phyloP scores from a whole-genome alignment of 768 basidiomycete genomes.

The Leccinum pellstonianum region DNA sequence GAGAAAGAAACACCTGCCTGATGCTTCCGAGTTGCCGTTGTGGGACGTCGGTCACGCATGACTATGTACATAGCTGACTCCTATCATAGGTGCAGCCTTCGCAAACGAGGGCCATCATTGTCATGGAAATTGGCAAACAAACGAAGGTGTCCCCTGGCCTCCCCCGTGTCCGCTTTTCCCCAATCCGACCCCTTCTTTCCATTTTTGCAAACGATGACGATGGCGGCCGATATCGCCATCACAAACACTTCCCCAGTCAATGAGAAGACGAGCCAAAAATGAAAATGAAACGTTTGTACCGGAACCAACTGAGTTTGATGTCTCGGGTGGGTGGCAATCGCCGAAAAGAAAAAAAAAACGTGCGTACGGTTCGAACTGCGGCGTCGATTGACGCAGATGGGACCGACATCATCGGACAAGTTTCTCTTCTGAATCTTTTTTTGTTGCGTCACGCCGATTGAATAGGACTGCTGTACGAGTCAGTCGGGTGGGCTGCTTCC shows the following conservation, averaged over 20 bases:
- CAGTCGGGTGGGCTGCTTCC: background rate
- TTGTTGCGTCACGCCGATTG: background rate
- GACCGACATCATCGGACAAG: slow-evolving; percentile 11
- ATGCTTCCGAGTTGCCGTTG: background rate
- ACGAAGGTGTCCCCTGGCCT: background rate
- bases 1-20: background rate
- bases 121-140: background rate
- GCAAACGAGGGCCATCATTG: background rate
- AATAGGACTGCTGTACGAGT: background rate
- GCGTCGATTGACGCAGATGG: background rate
- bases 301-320: background rate
- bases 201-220: background rate
- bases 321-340: background rate
- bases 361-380: background rate
- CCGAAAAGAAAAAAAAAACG: background rate
- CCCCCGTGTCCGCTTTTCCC: background rate
- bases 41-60: background rate
- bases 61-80: background rate
- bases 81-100: background rate
- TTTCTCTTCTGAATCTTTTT: background rate
- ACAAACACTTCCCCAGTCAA: background rate
- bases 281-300: background rate
- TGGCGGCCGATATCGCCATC: background rate
- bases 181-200: background rate
- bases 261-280: background rate